Evolutionary conservation across 768 basidiomycete species (phyloP).

Genomic region (Roridomyces roridus): DNA sequence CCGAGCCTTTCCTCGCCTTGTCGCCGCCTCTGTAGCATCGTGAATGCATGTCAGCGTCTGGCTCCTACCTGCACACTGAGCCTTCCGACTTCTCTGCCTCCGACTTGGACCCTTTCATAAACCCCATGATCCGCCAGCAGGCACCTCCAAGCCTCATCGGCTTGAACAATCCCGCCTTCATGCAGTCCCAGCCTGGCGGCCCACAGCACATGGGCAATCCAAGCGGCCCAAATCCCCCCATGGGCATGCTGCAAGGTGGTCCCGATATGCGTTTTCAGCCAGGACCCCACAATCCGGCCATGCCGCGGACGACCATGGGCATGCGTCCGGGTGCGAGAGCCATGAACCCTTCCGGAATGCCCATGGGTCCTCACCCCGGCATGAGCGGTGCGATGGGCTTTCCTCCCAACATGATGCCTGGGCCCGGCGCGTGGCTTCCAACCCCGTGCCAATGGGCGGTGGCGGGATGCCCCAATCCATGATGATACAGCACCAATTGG

Average conservation of each 20-base stretch:
- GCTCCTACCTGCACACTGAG: slow-evolving; percentile 22
- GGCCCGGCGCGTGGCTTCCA: slow-evolving; percentile 20
- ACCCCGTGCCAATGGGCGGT: slow-evolving; percentile 3
- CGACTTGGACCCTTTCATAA: slow-evolving; percentile 21
- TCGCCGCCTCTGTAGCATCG: background rate
- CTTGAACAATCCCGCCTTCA: slow-evolving; percentile 26
- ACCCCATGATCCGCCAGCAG: slow-evolving; percentile 20
- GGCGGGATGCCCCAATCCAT: slow-evolving; percentile 14
- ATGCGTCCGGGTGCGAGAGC: slow-evolving; percentile 13
- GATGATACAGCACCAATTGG: slow-evolving; percentile 33
- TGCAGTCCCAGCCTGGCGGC: slow-evolving; percentile 37
- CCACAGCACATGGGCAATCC: slow-evolving; percentile 41
- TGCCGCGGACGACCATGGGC: slow-evolving; percentile 5
- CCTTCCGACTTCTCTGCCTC: slow-evolving; percentile 13
- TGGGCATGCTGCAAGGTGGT: slow-evolving; percentile 35
- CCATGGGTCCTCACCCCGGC: slow-evolving; percentile 17
- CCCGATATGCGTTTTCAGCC: slow-evolving; percentile 23
- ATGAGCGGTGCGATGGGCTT: slow-evolving; percentile 37
- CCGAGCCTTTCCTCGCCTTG: slow-evolving; percentile 8
- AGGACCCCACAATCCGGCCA: slow-evolving; percentile 10
- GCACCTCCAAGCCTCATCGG: slow-evolving; percentile 20
- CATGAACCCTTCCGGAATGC: slow-evolving; percentile 16
- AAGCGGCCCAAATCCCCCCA: slow-evolving; percentile 24
- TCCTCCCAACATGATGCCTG: slow-evolving; percentile 31
- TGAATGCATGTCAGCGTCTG: slow-evolving; percentile 23